Conservation (phyloP, 306 rosid genomes). For the Lathyrus aphaca region DNA sequence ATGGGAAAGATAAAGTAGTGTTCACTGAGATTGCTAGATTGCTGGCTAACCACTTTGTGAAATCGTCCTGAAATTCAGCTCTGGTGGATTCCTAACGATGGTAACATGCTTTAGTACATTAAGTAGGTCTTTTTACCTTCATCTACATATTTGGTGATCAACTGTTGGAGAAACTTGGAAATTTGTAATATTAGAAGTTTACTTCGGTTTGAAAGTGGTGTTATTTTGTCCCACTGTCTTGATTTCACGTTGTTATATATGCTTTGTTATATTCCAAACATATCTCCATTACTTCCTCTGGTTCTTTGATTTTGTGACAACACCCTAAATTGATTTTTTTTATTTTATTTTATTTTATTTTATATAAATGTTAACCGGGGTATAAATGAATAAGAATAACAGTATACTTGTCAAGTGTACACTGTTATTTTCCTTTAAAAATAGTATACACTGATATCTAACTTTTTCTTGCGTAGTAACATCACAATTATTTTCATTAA, state of each 20-base stretch:
- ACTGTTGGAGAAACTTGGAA: conserved; percentile 34
- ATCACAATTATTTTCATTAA: neutral
- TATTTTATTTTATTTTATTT: too few species aligned
- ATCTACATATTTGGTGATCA: conserved; percentile 26
- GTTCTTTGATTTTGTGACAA: neutral
- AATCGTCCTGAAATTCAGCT: conserved; percentile 43
- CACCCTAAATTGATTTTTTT: neutral
- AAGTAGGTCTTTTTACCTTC: conserved; percentile 28
- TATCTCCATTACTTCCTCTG: neutral
- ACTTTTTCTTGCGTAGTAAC: neutral
- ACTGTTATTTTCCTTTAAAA: neutral
- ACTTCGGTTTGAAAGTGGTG: conserved; percentile 29
- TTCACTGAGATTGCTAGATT: conserved; percentile 58
- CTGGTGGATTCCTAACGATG: conserved; percentile 25
- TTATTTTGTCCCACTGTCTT: conserved; percentile 35
- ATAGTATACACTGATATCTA: neutral
- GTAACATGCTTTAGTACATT: conserved; percentile 34
- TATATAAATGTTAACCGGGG: neutral
- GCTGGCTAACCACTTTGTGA: conserved; percentile 60
- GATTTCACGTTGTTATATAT: conserved; percentile 7
- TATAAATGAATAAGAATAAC: neutral
- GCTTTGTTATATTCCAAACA: conserved; percentile 15
- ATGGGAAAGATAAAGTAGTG: conserved; percentile 62
- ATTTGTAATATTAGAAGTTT: conserved; percentile 31
- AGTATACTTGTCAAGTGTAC: neutral